Conservation (phyloP, 75 land plant genomes). For the Ceratopteris richardii region DNA sequence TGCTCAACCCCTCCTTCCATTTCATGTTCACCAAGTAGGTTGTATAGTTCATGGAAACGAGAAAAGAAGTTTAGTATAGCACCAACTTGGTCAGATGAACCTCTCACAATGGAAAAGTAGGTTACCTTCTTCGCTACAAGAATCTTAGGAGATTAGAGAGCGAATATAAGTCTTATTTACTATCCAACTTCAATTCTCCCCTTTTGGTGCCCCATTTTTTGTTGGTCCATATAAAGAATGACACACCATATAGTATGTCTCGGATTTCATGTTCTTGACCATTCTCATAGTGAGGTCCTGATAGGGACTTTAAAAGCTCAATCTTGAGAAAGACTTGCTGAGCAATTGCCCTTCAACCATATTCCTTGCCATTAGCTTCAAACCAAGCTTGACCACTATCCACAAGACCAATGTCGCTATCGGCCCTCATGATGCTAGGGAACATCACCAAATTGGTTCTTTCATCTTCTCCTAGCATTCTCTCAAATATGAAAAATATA, state of each 20-base stretch:
- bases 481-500: constrained; percentile 3
- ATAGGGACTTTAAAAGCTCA: constrained; percentile 34
- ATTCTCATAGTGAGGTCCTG: constrained; percentile 23
- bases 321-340: constrained; percentile 45
- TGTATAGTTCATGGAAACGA: too few relatives aligned
- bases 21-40: too few relatives aligned
- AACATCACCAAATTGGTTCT: constrained; percentile 22
- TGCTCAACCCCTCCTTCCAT: too few relatives aligned
- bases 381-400: constrained; percentile 36
- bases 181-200: too few relatives aligned
- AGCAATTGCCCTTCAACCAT: constrained; percentile 15
- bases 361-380: constrained; percentile 25
- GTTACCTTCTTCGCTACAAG: too few relatives aligned
- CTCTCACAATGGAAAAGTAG: too few relatives aligned
- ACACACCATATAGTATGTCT: constrained; percentile 29
- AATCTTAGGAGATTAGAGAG: too few relatives aligned
- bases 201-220: too few relatives aligned
- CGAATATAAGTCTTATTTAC: too few relatives aligned
- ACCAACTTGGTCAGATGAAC: too few relatives aligned
- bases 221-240: constrained; percentile 33
- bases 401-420: constrained; percentile 45
- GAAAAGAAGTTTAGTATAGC: too few relatives aligned
- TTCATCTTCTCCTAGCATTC: constrained; percentile 6
- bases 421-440: constrained; percentile 22
- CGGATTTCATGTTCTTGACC: constrained; percentile 15